These are phyloP conservation scores for Cicer pinnatifidum DNA, from an alignment of 306 rosid species.

Conservation along the genomic window DNA sequence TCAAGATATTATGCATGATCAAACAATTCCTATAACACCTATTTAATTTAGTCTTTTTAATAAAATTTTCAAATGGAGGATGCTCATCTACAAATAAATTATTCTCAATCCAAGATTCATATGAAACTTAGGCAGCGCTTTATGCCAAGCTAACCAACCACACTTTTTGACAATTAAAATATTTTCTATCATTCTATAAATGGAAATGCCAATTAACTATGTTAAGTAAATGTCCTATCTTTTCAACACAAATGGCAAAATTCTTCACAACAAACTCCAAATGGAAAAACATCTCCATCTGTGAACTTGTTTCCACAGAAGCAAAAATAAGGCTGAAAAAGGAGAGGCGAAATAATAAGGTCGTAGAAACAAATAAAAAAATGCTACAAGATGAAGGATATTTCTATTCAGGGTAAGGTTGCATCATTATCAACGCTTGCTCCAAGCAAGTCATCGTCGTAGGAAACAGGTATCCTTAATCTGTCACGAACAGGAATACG, in stretches of 20 bases:
- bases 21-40: not conserved
- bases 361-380: not conserved
- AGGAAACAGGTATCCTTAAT: constrained; percentile 76
- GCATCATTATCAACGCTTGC: constrained; percentile 45
- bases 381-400: not conserved
- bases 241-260: constrained; percentile 11
- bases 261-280: constrained; percentile 7
- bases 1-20: not conserved
- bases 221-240: not conserved
- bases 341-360: not conserved
- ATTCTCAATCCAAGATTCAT: not conserved
- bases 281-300: constrained; percentile 15
- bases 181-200: not conserved
- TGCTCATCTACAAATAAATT: not conserved
- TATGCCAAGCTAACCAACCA: not conserved
- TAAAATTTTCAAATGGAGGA: not conserved
- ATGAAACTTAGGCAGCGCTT: not conserved
- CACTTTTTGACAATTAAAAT: not conserved
- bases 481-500: constrained; percentile 62
- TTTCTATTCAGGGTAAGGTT: constrained; percentile 35
- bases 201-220: not conserved
- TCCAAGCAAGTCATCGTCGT: constrained; percentile 77
- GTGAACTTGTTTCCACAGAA: constrained; percentile 22
- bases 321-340: constrained; percentile 17
- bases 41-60: not conserved